Conservation (phyloP, 441 rosid species). For the Biscutella laevigata region DNA sequence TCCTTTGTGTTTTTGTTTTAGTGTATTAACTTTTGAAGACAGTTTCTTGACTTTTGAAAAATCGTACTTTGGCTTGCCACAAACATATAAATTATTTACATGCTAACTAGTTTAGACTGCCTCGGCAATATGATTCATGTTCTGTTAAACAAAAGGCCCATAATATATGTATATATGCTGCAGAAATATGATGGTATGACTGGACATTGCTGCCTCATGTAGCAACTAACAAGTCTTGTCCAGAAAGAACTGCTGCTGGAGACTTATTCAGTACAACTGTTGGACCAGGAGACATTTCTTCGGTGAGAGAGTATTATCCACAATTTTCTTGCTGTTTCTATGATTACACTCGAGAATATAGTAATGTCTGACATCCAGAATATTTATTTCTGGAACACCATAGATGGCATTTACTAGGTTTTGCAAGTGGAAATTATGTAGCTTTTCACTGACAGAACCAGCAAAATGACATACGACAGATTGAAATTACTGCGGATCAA, state of each 20-base stretch:
- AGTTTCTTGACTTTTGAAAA: too few species aligned
- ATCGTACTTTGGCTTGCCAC: too few species aligned
- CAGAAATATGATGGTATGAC: constrained; percentile 72
- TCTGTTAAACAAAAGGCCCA: too few species aligned
- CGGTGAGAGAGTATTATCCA: constrained; percentile 37
- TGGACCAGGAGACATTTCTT: constrained; percentile 46
- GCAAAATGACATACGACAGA: constrained; percentile 37
- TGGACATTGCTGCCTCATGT: constrained; percentile 37
- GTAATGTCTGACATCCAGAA: background rate
- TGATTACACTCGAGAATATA: constrained; percentile 1
- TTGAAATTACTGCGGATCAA: constrained; percentile 68
- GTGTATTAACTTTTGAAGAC: too few species aligned
- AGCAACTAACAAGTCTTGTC: constrained; percentile 38
- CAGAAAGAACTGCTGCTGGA: constrained; percentile 67
- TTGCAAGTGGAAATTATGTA: constrained; percentile 13
- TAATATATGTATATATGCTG: constrained; percentile 13
- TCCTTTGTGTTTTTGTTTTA: too few species aligned
- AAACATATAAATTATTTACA: too few species aligned
- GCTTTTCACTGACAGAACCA: constrained; percentile 23
- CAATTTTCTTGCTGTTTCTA: background rate
- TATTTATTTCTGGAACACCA: background rate
- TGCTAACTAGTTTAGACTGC: constrained; percentile 2
- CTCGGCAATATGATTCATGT: background rate
- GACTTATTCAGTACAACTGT: constrained; percentile 58
- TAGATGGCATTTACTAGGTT: constrained; percentile 1